phyloP scores from a whole-genome alignment of 2,329 filamentous ascomycete species.

The Phoma sp. region DNA sequence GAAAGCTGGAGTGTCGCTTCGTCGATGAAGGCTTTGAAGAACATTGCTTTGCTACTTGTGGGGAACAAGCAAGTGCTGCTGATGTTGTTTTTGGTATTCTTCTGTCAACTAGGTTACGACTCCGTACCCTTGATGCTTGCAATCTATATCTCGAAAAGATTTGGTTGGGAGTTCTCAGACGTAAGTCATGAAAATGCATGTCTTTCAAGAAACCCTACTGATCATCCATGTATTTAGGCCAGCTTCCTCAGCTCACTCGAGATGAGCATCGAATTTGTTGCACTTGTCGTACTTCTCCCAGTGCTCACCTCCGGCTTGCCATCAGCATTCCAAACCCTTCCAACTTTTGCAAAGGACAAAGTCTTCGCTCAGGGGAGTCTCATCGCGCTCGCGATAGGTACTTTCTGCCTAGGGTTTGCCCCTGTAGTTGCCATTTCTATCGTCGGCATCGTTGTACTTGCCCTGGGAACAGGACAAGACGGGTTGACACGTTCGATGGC shows the following conservation, averaged over 20 bases:
- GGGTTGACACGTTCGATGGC: constrained; percentile 27
- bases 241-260: constrained; percentile 27
- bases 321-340: background rate
- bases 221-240: constrained; percentile 14
- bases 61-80: constrained; percentile 18
- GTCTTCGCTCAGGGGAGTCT: constrained; percentile 17
- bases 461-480: constrained; percentile 28
- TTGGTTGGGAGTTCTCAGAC: constrained; percentile 25
- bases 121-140: constrained; percentile 25
- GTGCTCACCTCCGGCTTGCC: constrained; percentile 14
- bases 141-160: constrained; percentile 29
- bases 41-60: constrained; percentile 3
- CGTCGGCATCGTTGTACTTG: constrained; percentile 21
- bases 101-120: constrained; percentile 29
- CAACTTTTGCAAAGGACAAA: constrained; percentile 18
- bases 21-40: background rate
- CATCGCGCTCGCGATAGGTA: constrained; percentile 16
- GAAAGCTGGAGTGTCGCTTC: constrained; percentile 1
- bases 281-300: constrained; percentile 19
- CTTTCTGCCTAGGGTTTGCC: constrained; percentile 21
- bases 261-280: constrained; percentile 25
- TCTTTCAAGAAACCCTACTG: background rate
- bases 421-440: constrained; percentile 21
- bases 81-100: constrained; percentile 22
- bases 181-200: constrained; percentile 15